Evolutionary conservation across 352 stramenopile species (phyloP), one percentile per base, ranked within the genome.

Genomic region (Globisporangium splendens): DNA sequence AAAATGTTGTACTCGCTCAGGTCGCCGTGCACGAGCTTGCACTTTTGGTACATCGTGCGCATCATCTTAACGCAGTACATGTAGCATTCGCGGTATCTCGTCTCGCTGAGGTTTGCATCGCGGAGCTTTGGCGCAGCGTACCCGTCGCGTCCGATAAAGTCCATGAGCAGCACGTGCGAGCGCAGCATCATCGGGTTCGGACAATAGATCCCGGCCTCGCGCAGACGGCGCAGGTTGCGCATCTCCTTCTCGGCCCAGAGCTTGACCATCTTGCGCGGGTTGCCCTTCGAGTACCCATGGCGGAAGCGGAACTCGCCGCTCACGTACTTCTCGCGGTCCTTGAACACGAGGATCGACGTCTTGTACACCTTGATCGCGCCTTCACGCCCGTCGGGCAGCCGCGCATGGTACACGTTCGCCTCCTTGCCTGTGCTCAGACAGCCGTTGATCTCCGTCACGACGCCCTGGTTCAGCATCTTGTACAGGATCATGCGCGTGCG

Each of bases 211-310:
- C 89, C 93, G 1, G 94, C 88, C 18, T 89, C 79, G 38, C 83
- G 73, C 22, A 99, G 86, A 0, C 97, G 83, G 18, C 92, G 89
- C 53, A 99, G 91, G 67, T 99, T 99, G 46, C 97, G 84, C 84
- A 99, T 97, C 79, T 99, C 97, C 73, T 99, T 99, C 76, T 99
- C 97, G 6, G 97, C 97, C 97, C 97, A 99, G 20, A 99, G 81
- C 71, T 99, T 98, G 61, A 99, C 97, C 97, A 99, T 99, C 77
- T 99, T 99, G 44, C 97, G 90, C 12, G 97, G 97, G 77, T 99
- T 99, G 56, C 76, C 86, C 72, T 92, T 90, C 56, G 91, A 98
- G 74, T 99, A 99, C 47, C 96, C 97, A 53, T 98, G 89, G 24
- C 95, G 79, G 79, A 98, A 99, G 67, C 96, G 91, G 75, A 99